These are phyloP conservation scores for Collybia sp. DNA, from an alignment of 768 basidiomycete genomes.

Conservation along the genomic window DNA sequence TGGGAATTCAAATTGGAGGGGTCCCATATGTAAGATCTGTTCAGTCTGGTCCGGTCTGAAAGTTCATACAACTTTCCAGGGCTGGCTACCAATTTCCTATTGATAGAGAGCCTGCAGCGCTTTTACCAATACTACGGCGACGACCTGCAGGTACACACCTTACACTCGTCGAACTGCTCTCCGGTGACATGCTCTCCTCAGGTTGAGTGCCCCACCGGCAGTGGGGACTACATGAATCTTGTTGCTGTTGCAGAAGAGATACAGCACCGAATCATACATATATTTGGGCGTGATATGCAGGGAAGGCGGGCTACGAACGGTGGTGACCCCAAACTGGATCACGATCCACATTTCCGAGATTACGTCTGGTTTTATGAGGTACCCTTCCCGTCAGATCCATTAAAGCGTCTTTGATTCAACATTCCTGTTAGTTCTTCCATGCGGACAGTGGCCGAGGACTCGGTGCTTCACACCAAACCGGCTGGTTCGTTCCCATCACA, in stretches of 20 bases:
- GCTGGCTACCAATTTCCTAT: slow-evolving; percentile 94
- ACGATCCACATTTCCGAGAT: slow-evolving; percentile 94
- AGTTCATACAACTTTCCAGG: slow-evolving; percentile 35
- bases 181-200: slow-evolving; percentile 12
- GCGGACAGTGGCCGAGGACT: slow-evolving; percentile 89
- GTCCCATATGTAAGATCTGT: slow-evolving; percentile 67
- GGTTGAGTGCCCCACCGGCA: slow-evolving; percentile 95
- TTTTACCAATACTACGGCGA: slow-evolving; percentile 99
- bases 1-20: slow-evolving; percentile 97
- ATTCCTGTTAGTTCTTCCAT: slow-evolving; percentile 75
- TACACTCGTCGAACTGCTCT: not conserved
- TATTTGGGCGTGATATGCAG: slow-evolving; percentile 89
- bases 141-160: slow-evolving; percentile 55
- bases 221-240: slow-evolving; percentile 97
- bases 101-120: slow-evolving; percentile 94
- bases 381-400: slow-evolving; percentile 10
- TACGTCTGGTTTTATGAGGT: slow-evolving; percentile 97
- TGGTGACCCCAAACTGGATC: slow-evolving; percentile 79
- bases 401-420: not conserved
- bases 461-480: slow-evolving; percentile 97
- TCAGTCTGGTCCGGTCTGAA: not conserved
- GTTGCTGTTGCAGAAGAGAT: slow-evolving; percentile 94
- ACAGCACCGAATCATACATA: slow-evolving; percentile 98
- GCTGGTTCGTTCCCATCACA: slow-evolving; percentile 58
- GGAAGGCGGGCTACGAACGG: slow-evolving; percentile 91